Evolutionary conservation across 2,329 filamentous ascomycete genomes (phyloP).

Genomic region (Fusarium neocosmosporiellum): DNA sequence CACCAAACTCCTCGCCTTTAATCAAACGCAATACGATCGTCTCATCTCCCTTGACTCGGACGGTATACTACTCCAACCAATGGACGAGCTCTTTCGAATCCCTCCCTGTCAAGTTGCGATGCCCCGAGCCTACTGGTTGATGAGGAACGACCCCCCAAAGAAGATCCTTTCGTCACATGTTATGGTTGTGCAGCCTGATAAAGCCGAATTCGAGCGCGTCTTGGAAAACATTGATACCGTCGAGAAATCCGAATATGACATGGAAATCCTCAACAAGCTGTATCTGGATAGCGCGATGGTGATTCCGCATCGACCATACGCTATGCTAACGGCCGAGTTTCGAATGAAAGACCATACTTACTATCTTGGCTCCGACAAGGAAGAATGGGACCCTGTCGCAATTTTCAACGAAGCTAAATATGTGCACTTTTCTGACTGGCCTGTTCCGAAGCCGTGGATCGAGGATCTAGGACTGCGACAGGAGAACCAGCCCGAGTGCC

Average conservation of each 20-base stretch:
- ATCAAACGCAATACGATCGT: slow-evolving; percentile 68
- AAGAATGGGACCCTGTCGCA: slow-evolving; percentile 67
- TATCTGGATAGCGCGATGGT: slow-evolving; percentile 70
- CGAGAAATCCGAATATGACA: slow-evolving; percentile 64
- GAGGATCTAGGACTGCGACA: not conserved
- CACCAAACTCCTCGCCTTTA: slow-evolving; percentile 77
- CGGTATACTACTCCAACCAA: slow-evolving; percentile 67
- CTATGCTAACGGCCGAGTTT: slow-evolving; percentile 72
- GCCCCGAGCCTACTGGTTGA: slow-evolving; percentile 79
- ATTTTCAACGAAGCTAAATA: slow-evolving; percentile 71
- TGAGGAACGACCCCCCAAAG: slow-evolving; percentile 51
- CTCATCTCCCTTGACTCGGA: slow-evolving; percentile 72
- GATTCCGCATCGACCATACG: slow-evolving; percentile 73
- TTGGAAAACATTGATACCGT: slow-evolving; percentile 49
- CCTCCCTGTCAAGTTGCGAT: slow-evolving; percentile 72
- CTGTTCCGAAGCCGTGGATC: slow-evolving; percentile 70
- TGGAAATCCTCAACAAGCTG: slow-evolving; percentile 74
- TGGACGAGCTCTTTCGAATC: slow-evolving; percentile 79
- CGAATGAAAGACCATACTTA: slow-evolving; percentile 61
- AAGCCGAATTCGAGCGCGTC: slow-evolving; percentile 51
- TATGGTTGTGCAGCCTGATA: slow-evolving; percentile 68
- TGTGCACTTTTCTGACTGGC: slow-evolving; percentile 79
- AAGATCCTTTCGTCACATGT: slow-evolving; percentile 70
- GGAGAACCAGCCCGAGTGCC: slow-evolving; percentile 12
- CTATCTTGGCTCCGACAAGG: slow-evolving; percentile 51